Percentiles rank a stretch among this genome's conserved stretches.
Conservation (phyloP, 345 rosid genomes). For the Fremontodendron californicum region DNA sequence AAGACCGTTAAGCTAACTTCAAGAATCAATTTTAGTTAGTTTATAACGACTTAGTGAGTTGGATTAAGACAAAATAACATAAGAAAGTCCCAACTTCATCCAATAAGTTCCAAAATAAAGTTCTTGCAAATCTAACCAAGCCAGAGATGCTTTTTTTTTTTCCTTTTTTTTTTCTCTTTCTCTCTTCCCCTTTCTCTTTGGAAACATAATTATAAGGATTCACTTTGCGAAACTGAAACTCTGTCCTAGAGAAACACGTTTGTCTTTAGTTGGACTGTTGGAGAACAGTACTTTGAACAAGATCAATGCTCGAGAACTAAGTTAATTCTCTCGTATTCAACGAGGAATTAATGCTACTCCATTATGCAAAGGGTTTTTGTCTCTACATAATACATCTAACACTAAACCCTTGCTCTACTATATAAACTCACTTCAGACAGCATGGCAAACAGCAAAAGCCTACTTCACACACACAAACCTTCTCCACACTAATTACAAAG, state of each 20-base stretch:
- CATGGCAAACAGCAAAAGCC: neutral
- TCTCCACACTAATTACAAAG: neutral
- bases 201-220: neutral
- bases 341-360: neutral
- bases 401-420: neutral
- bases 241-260: neutral
- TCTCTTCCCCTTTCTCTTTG: neutral
- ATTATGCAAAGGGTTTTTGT: neutral
- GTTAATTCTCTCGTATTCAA: neutral
- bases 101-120: too few relatives aligned
- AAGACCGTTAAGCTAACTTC: neutral
- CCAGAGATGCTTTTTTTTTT: neutral
- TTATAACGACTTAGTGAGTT: neutral
- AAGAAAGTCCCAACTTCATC: too few relatives aligned
- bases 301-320: neutral
- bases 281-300: neutral
- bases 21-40: neutral
- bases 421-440: neutral
- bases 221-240: neutral
- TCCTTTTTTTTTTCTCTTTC: too few relatives aligned
- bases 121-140: too few relatives aligned
- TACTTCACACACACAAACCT: neutral
- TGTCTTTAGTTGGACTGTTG: neutral
- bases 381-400: neutral
- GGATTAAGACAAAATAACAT: neutral